These are phyloP conservation scores for Malassezia arunalokei DNA, from an alignment of 1,284 basidiomycete genomes.

Conservation along the genomic window DNA sequence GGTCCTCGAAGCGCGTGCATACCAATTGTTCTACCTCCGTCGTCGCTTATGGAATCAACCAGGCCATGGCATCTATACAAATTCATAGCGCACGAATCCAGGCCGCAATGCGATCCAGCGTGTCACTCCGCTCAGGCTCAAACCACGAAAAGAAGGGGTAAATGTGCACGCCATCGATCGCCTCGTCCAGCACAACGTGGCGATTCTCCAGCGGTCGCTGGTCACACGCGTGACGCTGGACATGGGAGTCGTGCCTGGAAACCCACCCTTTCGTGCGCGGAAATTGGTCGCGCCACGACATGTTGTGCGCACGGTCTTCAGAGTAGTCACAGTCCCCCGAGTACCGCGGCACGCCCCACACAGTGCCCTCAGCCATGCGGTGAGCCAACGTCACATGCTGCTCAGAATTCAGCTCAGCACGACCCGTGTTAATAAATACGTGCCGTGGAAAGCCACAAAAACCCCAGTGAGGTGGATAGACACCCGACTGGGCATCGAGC, in stretches of 20 bases:
- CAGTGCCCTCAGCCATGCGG: slow-evolving; percentile 30
- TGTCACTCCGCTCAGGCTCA: slow-evolving; percentile 28
- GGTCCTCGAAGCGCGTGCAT: slow-evolving; percentile 30
- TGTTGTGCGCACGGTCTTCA: slow-evolving; percentile 18
- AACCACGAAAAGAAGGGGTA: slow-evolving; percentile 40
- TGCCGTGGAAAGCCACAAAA: slow-evolving; percentile 31
- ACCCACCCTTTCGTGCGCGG: slow-evolving; percentile 17
- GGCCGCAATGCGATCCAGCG: slow-evolving; percentile 28
- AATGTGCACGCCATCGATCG: slow-evolving; percentile 35
- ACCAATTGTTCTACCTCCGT: slow-evolving; percentile 39
- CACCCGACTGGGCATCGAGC: slow-evolving; percentile 22
- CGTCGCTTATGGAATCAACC: slow-evolving; percentile 28
- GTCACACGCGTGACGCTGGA: neutral
- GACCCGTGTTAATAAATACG: slow-evolving; percentile 32
- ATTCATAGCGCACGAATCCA: slow-evolving; percentile 21
- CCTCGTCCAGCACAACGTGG: slow-evolving; percentile 32
- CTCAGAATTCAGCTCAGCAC: slow-evolving; percentile 34
- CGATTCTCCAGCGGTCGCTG: slow-evolving; percentile 20
- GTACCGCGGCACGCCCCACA: slow-evolving; percentile 21
- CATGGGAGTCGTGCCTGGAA: neutral
- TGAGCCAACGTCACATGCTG: slow-evolving; percentile 40
- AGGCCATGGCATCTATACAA: slow-evolving; percentile 11
- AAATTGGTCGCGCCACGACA: slow-evolving; percentile 21
- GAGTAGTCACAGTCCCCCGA: slow-evolving; percentile 18
- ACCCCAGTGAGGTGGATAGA: slow-evolving; percentile 26